Conservation (phyloP, 306 rosid species). For the Sechiopsis laciniata region DNA sequence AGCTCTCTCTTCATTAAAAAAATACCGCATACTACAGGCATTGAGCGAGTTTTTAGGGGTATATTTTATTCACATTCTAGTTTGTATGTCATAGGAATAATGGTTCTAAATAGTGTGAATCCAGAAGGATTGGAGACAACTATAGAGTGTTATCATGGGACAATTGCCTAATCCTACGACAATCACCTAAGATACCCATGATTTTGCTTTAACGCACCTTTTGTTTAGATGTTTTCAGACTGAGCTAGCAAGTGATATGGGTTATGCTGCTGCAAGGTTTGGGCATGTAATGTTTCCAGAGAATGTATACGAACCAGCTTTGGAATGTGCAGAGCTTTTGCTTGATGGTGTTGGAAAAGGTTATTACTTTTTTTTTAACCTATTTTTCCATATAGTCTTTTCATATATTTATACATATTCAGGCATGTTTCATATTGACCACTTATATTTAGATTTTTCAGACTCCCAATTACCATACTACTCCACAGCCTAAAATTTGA, state of each 20-base stretch:
- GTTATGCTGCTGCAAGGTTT: slow-evolving; percentile 85
- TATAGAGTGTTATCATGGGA: not conserved
- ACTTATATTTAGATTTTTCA: not conserved
- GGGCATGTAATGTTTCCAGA: slow-evolving; percentile 99
- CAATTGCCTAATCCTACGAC: no score
- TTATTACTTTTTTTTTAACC: slow-evolving; percentile 24
- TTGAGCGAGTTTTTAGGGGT: not conserved
- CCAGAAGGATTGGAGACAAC: not conserved
- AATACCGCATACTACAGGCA: not conserved
- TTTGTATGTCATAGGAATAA: not conserved
- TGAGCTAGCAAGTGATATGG: slow-evolving; percentile 94
- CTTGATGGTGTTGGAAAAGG: slow-evolving; percentile 92
- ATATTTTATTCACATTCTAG: not conserved
- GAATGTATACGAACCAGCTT: slow-evolving; percentile 86
- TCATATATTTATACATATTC: slow-evolving; percentile 11
- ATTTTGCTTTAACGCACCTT: slow-evolving; percentile 39
- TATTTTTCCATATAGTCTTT: slow-evolving; percentile 20
- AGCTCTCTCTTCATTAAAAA: not conserved
- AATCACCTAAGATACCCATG: no score
- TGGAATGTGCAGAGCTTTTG: slow-evolving; percentile 83
- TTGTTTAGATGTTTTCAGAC: slow-evolving; percentile 83
- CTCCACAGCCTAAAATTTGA: not conserved
- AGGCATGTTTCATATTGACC: slow-evolving; percentile 16
- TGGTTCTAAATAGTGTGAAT: not conserved
- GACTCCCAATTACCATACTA: not conserved